Evolutionary conservation across 2,329 filamentous ascomycete genomes (phyloP).

Genomic region (Phyllosticta capitalensis): DNA sequence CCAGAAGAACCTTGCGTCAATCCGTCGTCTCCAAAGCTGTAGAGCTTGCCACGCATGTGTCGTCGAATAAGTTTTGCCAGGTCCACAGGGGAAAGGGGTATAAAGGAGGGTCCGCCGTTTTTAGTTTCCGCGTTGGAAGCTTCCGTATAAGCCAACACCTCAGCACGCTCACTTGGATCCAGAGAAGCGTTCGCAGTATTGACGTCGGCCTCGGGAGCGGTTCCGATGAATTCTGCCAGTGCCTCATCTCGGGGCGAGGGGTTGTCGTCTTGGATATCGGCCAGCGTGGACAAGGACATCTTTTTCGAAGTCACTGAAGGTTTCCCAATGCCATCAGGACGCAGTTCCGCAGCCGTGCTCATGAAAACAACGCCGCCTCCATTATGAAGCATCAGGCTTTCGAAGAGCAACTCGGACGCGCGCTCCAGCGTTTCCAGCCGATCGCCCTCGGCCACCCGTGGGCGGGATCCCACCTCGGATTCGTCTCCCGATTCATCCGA

Average conservation of each 20-base stretch:
- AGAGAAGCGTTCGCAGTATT: not conserved
- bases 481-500: not conserved
- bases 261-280: not conserved
- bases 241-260: not conserved
- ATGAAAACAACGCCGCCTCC: slow-evolving; percentile 39
- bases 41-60: slow-evolving; percentile 27
- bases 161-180: slow-evolving; percentile 5
- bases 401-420: slow-evolving; percentile 39
- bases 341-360: slow-evolving; percentile 5
- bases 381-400: slow-evolving; percentile 36
- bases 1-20: slow-evolving; percentile 19
- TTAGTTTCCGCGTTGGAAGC: not conserved
- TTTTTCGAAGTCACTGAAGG: not conserved
- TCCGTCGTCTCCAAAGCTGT: slow-evolving; percentile 24
- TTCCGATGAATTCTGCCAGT: not conserved
- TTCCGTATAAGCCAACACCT: slow-evolving; percentile 1
- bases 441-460: slow-evolving; percentile 20
- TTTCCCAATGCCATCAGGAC: slow-evolving; percentile 1
- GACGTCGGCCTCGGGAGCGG: not conserved
- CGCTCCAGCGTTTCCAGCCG: slow-evolving; percentile 37
- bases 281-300: not conserved
- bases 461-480: not conserved
- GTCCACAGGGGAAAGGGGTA: slow-evolving; percentile 15
- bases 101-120: slow-evolving; percentile 1
- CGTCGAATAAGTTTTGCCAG: slow-evolving; percentile 17